Evolutionary conservation across 1,284 basidiomycete genomes (phyloP), one percentile per base, ranked within the genome.

Genomic region (Boletus smithii): DNA sequence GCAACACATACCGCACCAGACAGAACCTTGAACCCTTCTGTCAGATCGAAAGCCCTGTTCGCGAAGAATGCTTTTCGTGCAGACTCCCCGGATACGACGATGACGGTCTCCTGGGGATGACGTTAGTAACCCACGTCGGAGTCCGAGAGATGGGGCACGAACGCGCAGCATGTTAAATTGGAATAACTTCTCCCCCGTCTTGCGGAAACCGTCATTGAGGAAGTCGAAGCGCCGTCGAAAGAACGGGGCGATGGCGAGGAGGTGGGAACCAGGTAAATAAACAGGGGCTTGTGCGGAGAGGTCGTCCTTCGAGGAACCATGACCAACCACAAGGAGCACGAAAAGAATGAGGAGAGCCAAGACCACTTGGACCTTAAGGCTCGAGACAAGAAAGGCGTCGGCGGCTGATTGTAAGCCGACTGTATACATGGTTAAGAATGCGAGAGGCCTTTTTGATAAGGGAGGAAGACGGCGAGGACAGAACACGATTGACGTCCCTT

Each of bases 1-100:
- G 40, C 36, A 29, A 41, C 40, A 74, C 81, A 53, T 61, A 88
- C 85, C 44, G 82, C 83, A 45, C 85, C 85, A 44, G 83, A 85
- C 50, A 88, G 73, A 55, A 85, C 76, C 58, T 80, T 83, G 71
- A 86, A 88, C 13, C 84, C 85, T 69, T 85, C 82, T 36, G 81
- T 83, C 44, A 88, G 74, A 65, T 88, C 84, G 53, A 88, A 76
- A 14, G 75, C 73, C 66, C 77, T 81, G 44, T 83, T 76, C 5
- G 75, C 73, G 58, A 88, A 84, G 66, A 87, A 87, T 10, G 79
- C 73, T 49, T 76, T 75, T 48, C 85, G 73, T n/a, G 78, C 84
- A 31, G 71, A 73, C 60, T 85, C 81, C 42, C 85, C 85, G 34
- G 85, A 88, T 32, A 88, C 75, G 26, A 83, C 83, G 42, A 87